Conservation (phyloP, 2,329 filamentous ascomycete genomes). For the Cryphonectria radicalis region DNA sequence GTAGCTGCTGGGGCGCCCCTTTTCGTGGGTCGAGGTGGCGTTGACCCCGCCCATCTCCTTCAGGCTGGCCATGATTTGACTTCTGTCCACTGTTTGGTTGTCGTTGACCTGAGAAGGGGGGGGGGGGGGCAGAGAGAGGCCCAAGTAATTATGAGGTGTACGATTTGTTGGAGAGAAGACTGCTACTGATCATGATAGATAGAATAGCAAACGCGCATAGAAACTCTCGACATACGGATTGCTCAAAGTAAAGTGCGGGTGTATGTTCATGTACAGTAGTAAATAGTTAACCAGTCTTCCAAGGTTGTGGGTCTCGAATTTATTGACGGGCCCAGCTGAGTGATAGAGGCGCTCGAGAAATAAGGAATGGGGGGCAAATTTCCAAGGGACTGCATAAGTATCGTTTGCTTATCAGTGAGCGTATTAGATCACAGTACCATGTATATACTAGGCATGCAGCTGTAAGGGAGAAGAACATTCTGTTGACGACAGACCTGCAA, state of each 20-base stretch:
- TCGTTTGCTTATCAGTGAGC: neutral
- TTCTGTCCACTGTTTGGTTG: neutral
- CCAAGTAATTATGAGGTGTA: neutral
- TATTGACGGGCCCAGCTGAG: neutral
- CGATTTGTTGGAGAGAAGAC: neutral
- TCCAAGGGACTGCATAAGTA: neutral
- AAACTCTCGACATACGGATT: neutral
- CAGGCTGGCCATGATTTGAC: slow-evolving; percentile 16
- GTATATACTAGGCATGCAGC: neutral
- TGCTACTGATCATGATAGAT: neutral
- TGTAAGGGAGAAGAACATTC: neutral
- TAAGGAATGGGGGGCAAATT: neutral
- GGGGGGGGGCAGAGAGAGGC: neutral
- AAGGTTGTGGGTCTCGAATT: neutral
- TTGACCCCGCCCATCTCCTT: slow-evolving; percentile 6
- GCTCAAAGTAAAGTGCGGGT: too few species aligned
- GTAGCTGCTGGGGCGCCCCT: slow-evolving; percentile 11
- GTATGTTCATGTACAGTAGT: too few species aligned
- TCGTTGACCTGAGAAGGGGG: neutral
- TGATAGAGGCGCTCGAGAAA: neutral
- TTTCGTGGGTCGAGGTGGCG: slow-evolving; percentile 15
- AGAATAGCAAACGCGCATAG: neutral
- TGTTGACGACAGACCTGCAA: neutral
- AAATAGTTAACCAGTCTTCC: neutral
- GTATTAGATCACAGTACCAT: neutral